These are phyloP conservation scores for Stereum hirsutum DNA, from an alignment of 1,284 basidiomycete species.

Conservation along the genomic window DNA sequence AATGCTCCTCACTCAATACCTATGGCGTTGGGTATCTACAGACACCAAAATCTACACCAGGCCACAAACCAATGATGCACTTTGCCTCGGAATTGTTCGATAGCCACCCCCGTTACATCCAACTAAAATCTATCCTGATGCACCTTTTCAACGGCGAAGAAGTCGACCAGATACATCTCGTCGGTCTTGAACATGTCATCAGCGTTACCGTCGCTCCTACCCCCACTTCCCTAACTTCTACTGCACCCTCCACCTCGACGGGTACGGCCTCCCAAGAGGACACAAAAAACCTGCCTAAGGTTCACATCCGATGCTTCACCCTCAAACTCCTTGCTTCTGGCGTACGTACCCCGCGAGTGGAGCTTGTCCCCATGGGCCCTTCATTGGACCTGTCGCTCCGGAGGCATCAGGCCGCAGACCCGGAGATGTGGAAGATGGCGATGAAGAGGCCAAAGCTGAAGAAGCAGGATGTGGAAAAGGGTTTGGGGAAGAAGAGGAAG, in stretches of 20 bases:
- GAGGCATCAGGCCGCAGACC: conserved; percentile 65
- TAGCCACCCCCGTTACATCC: conserved; percentile 83
- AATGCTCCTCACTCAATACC: too few relatives aligned
- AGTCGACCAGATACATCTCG: conserved; percentile 77
- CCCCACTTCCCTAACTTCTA: conserved; percentile 37
- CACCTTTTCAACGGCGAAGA: conserved; percentile 87
- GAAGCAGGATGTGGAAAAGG: conserved; percentile 78
- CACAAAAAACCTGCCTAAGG: conserved; percentile 53
- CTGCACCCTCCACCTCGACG: conserved; percentile 21
- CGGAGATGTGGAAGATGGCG: conserved; percentile 75
- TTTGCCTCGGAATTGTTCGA: conserved; percentile 94
- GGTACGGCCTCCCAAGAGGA: conserved; percentile 27
- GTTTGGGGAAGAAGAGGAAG: conserved; percentile 88
- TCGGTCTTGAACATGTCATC: conserved; percentile 88
- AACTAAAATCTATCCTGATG: conserved; percentile 88
- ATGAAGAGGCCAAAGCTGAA: conserved; percentile 82
- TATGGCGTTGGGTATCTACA: too few relatives aligned
- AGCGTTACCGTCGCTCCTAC: conserved; percentile 75
- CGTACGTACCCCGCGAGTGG: conserved; percentile 70
- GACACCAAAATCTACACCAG: conserved; percentile 83
- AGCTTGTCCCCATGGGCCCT: conserved; percentile 87
- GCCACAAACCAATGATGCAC: conserved; percentile 91
- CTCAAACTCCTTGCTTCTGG: conserved; percentile 71
- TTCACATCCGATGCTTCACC: conserved; percentile 89
- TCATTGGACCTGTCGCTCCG: conserved; percentile 80